These are phyloP conservation scores for Stereum hirsutum DNA, from an alignment of 1,284 basidiomycete genomes.

Conservation along the genomic window DNA sequence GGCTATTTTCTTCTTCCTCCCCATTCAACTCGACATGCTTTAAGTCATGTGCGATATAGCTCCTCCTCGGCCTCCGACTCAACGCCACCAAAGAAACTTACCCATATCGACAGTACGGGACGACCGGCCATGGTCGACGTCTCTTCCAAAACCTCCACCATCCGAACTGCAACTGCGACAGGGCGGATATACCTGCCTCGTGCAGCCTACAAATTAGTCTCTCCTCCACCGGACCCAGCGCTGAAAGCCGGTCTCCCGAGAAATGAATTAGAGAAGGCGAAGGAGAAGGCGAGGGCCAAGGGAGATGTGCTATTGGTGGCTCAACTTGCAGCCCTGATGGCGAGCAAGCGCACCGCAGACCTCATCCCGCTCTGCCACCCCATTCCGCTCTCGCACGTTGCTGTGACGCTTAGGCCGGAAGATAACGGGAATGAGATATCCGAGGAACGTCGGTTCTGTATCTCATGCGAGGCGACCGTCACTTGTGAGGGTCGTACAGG, in stretches of 20 bases:
- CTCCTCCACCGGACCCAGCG: constrained; percentile 17
- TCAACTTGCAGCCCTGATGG: constrained; percentile 84
- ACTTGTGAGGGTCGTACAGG: constrained; percentile 76
- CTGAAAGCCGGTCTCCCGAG: constrained; percentile 7
- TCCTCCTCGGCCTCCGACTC: not conserved
- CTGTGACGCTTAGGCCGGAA: constrained; percentile 50
- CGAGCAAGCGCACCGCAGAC: constrained; percentile 71
- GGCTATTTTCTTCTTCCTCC: too few relatives aligned
- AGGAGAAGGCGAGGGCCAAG: constrained; percentile 49
- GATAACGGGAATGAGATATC: constrained; percentile 2
- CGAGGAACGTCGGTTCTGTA: constrained; percentile 29
- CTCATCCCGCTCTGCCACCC: constrained; percentile 86
- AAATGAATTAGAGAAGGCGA: constrained; percentile 22
- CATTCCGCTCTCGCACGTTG: constrained; percentile 59
- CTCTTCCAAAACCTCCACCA: constrained; percentile 53
- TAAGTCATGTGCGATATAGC: too few relatives aligned
- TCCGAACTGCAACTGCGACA: constrained; percentile 64
- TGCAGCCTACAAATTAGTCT: constrained; percentile 57
- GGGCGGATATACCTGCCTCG: constrained; percentile 69
- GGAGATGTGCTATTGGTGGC: constrained; percentile 74
- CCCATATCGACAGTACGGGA: constrained; percentile 65
- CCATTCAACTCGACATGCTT: too few relatives aligned
- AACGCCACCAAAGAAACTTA: constrained; percentile 26
- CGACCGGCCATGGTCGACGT: constrained; percentile 79
- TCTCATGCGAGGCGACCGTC: constrained; percentile 60